Conservation (phyloP, 495 filamentous ascomycete species). For the Margaritispora aquatica region DNA sequence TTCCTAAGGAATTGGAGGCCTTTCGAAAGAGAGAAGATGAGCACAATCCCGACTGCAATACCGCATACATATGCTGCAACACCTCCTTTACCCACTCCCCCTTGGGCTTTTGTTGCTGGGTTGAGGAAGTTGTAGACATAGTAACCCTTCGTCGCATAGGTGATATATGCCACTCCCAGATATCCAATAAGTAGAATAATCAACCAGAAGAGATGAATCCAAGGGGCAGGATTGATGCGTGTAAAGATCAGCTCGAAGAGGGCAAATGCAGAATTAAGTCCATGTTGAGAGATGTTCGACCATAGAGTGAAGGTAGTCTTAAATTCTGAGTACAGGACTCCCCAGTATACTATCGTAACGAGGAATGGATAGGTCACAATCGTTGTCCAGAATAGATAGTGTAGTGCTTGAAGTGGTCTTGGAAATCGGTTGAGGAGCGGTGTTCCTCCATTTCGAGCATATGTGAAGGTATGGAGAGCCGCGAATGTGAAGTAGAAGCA, state of each 20-base stretch:
- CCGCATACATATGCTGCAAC: constrained; percentile 55
- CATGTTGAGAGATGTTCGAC: constrained; percentile 72
- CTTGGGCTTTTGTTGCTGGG: constrained; percentile 25
- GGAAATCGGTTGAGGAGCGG: constrained; percentile 58
- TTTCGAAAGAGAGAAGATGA: constrained; percentile 54
- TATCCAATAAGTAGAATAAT: constrained; percentile 63
- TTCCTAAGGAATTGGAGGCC: constrained; percentile 39
- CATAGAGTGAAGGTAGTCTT: constrained; percentile 45
- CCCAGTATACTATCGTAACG: constrained; percentile 62
- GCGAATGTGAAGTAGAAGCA: constrained; percentile 68
- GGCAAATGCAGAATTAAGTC: constrained; percentile 64
- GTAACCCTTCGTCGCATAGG: constrained; percentile 57
- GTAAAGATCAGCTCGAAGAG: constrained; percentile 66
- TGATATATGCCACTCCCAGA: constrained; percentile 68
- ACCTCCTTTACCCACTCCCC: constrained; percentile 27
- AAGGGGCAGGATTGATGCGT: constrained; percentile 50
- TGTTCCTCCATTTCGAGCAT: constrained; percentile 47
- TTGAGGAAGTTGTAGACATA: constrained; percentile 75
- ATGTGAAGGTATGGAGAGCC: constrained; percentile 58
- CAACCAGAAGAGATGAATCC: constrained; percentile 49
- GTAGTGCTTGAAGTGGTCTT: constrained; percentile 54
- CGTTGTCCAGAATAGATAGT: constrained; percentile 59
- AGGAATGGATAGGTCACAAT: constrained; percentile 65
- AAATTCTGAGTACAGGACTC: constrained; percentile 48
- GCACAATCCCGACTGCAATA: constrained; percentile 54